phyloP scores from a whole-genome alignment of 2,329 filamentous ascomycete species.

The Neodidymelliopsis sp. region DNA sequence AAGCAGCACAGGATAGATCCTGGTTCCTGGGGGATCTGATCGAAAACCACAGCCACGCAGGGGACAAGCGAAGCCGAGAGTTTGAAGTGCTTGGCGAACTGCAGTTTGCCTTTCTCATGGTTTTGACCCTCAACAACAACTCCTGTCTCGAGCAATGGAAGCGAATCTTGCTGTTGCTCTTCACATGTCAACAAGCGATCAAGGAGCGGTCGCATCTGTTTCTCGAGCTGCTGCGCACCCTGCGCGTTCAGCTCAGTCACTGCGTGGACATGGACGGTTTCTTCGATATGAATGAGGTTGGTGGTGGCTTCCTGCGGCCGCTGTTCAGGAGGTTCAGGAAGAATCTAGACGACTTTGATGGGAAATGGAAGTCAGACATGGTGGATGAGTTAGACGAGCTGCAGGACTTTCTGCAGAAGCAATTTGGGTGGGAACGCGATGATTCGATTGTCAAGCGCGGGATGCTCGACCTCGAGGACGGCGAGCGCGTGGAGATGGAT shows the following conservation, averaged over 20 bases:
- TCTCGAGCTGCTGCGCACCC: constrained; percentile 56
- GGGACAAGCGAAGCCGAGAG: constrained; percentile 35
- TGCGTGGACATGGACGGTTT: constrained; percentile 67
- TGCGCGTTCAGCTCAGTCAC: constrained; percentile 63
- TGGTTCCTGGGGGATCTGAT: constrained; percentile 67
- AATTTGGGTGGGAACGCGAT: constrained; percentile 66
- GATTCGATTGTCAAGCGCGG: constrained; percentile 63
- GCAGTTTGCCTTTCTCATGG: constrained; percentile 69
- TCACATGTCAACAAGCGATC: constrained; percentile 64
- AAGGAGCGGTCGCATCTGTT: constrained; percentile 59
- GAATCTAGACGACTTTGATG: constrained; percentile 58
- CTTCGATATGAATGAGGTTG: constrained; percentile 65
- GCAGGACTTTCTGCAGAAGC: constrained; percentile 61
- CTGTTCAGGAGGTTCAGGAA: constrained; percentile 62
- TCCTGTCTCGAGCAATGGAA: constrained; percentile 73
- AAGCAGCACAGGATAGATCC: constrained; percentile 67
- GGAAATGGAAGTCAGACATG: constrained; percentile 53
- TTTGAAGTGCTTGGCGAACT: constrained; percentile 62
- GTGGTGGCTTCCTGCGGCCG: constrained; percentile 60
- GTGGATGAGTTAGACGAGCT: constrained; percentile 63
- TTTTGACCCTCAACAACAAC: constrained; percentile 70
- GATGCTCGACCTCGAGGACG: constrained; percentile 68
- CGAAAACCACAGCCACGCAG: constrained; percentile 49
- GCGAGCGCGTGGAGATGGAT: constrained; percentile 68
- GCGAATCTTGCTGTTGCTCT: constrained; percentile 62